Evolutionary conservation across 73 alveolate genomes (phyloP).

Genomic region (Paramecium octaurelia): DNA sequence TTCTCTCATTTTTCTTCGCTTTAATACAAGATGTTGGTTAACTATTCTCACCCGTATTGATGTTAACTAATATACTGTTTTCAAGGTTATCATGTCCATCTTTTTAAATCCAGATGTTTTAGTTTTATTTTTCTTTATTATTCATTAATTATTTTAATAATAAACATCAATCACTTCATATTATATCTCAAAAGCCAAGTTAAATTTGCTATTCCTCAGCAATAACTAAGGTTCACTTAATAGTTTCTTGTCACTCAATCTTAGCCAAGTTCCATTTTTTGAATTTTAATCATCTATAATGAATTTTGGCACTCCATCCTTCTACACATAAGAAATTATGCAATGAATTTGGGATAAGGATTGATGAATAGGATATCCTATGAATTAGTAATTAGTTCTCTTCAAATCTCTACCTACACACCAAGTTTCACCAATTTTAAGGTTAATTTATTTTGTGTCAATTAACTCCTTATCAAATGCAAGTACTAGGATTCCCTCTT

Average conservation of each 20-base stretch:
- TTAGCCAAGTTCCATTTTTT: slow-evolving; percentile 51
- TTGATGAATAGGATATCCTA: slow-evolving; percentile 24
- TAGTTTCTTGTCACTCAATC: slow-evolving; percentile 23
- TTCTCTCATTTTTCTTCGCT: background rate
- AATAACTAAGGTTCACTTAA: background rate
- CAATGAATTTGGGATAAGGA: background rate
- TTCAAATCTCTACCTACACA: slow-evolving; percentile 13
- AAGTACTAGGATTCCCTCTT: background rate
- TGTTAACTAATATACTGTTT: slow-evolving; percentile 4
- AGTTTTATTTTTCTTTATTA: background rate
- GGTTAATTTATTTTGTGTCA: background rate
- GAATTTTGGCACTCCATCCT: background rate
- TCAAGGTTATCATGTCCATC: slow-evolving; percentile 10
- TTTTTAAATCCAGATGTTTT: background rate
- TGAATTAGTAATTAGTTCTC: background rate
- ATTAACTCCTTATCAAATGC: background rate
- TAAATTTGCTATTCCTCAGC: background rate
- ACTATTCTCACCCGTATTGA: background rate
- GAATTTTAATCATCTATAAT: slow-evolving; percentile 3
- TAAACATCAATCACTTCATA: slow-evolving; percentile 45
- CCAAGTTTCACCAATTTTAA: background rate
- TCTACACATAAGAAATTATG: background rate
- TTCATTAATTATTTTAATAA: slow-evolving; percentile 6
- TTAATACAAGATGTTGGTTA: background rate
- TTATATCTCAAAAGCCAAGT: slow-evolving; percentile 33